Conservation (phyloP, 2,329 filamentous ascomycete species). For the Fusarium equiseti region DNA sequence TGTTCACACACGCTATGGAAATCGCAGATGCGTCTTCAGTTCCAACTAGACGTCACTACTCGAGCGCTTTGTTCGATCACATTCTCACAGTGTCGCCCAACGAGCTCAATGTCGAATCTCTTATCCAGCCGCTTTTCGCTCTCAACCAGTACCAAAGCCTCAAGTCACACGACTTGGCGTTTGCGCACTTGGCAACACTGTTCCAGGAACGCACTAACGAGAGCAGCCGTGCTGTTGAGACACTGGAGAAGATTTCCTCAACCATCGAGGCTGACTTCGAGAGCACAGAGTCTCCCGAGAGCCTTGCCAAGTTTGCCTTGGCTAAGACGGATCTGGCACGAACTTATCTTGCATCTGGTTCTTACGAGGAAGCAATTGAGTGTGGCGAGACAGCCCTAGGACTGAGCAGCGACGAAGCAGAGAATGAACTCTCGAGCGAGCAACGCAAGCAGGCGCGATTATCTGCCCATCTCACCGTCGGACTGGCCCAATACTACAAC, state of each 20-base stretch:
- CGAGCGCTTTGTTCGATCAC: conserved; percentile 84
- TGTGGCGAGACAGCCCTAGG: conserved; percentile 85
- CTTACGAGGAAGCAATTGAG: conserved; percentile 77
- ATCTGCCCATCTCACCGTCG: conserved; percentile 87
- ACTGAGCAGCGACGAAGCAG: conserved; percentile 78
- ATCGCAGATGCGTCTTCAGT: conserved; percentile 83
- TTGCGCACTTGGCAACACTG: conserved; percentile 81
- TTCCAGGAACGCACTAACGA: conserved; percentile 86
- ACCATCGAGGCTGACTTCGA: conserved; percentile 86
- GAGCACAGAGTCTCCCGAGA: conserved; percentile 78
- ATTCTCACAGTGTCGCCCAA: conserved; percentile 69
- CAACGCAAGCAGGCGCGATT: conserved; percentile 78
- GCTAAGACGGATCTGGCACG: conserved; percentile 89
- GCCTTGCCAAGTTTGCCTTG: conserved; percentile 81
- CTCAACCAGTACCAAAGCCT: conserved; percentile 84
- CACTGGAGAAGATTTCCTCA: conserved; percentile 74
- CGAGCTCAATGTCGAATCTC: conserved; percentile 64
- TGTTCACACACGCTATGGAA: conserved; percentile 95
- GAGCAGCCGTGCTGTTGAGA: conserved; percentile 70
- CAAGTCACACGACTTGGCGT: conserved; percentile 75
- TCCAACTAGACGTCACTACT: conserved; percentile 82
- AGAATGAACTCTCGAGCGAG: conserved; percentile 73
- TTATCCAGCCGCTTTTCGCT: conserved; percentile 90
- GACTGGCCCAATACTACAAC: conserved; percentile 82
- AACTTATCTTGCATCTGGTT: conserved; percentile 77